Conservation (phyloP, 2,329 filamentous ascomycete genomes). For the Leptodontidium sp. region DNA sequence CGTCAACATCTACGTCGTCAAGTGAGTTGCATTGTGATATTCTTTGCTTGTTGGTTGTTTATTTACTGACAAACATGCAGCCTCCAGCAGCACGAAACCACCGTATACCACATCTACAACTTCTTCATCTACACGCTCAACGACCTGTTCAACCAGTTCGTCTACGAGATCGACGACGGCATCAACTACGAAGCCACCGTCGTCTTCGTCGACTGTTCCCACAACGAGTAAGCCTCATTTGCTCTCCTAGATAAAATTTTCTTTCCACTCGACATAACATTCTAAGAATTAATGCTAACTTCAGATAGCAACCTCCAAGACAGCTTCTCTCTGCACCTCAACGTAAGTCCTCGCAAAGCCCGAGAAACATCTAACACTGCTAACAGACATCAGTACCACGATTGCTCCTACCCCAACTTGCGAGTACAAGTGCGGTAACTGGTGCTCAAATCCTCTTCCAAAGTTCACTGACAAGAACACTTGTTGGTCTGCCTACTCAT, state of each 20-base stretch:
- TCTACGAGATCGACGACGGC: constrained; percentile 17
- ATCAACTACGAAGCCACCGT: constrained; percentile 27
- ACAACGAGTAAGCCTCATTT: background rate
- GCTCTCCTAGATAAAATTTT: constrained; percentile 46
- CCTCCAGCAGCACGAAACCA: background rate
- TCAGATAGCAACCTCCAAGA: constrained; percentile 46
- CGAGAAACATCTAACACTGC: background rate
- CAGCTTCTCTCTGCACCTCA: constrained; percentile 56
- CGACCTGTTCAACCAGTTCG: constrained; percentile 28
- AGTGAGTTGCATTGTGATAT: background rate
- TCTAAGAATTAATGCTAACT: constrained; percentile 19
- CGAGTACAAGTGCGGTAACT: constrained; percentile 63
- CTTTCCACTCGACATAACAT: constrained; percentile 56
- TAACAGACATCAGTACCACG: constrained; percentile 28
- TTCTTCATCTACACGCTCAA: constrained; percentile 24
- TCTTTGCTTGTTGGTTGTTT: background rate
- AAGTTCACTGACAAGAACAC: constrained; percentile 53
- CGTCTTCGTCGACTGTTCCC: constrained; percentile 19
- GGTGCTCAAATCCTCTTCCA: constrained; percentile 60
- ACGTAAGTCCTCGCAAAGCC: constrained; percentile 43
- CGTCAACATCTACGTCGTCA: constrained; percentile 19
- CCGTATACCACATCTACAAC: constrained; percentile 19
- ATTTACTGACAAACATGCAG: background rate
- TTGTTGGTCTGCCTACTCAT: constrained; percentile 53
- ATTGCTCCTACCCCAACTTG: constrained; percentile 54